These are phyloP conservation scores for Trametes villosa DNA, from an alignment of 768 basidiomycete species.

Conservation along the genomic window DNA sequence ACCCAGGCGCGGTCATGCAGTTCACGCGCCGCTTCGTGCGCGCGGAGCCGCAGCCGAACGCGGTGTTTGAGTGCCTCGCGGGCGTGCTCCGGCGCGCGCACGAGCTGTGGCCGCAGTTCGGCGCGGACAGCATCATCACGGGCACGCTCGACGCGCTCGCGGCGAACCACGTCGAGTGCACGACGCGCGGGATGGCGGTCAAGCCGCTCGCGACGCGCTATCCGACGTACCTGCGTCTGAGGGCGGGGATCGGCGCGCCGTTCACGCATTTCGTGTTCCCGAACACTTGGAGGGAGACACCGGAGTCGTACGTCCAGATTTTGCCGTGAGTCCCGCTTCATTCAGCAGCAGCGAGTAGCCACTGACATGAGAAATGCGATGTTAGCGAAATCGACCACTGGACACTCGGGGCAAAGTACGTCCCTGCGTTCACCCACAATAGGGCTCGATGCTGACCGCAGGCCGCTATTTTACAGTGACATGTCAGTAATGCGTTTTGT, in stretches of 20 bases:
- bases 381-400: constrained; percentile 16
- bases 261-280: constrained; percentile 39
- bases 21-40: constrained; percentile 42
- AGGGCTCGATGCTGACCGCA: neutral
- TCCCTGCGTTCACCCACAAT: neutral
- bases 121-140: constrained; percentile 34
- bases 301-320: constrained; percentile 41
- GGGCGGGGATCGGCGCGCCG: constrained; percentile 41
- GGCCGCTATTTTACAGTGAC: neutral
- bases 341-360: too few species aligned
- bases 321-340: constrained; percentile 36
- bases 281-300: constrained; percentile 34
- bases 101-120: constrained; percentile 35
- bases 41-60: constrained; percentile 36
- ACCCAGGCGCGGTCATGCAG: constrained; percentile 31
- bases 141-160: constrained; percentile 43
- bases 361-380: too few species aligned
- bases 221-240: constrained; percentile 32
- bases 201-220: constrained; percentile 31
- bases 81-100: constrained; percentile 37
- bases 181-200: constrained; percentile 36
- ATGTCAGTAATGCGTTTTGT: too few species aligned
- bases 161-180: constrained; percentile 39
- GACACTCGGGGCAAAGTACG: constrained; percentile 16
- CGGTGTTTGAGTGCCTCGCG: constrained; percentile 41